Conservation (phyloP, 208 protist genomes). For the Eutreptiella sp. region DNA sequence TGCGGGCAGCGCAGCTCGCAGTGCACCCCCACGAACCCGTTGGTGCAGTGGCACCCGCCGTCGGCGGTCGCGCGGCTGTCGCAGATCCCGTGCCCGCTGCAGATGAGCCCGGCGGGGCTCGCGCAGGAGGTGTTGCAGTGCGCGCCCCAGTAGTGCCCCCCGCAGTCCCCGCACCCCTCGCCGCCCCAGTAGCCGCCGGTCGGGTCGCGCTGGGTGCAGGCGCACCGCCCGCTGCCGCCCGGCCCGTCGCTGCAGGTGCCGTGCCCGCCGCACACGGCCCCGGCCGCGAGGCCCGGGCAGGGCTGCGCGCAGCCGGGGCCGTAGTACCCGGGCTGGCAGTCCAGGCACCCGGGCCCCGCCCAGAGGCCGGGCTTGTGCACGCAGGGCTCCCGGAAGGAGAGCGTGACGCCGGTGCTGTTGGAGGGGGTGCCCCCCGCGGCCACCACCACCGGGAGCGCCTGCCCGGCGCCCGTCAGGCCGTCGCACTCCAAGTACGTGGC, state of each 20-base stretch:
- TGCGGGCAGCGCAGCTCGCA: constrained; percentile 10
- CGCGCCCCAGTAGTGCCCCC: neutral
- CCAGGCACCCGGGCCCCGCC: neutral
- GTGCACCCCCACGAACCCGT: constrained; percentile 14
- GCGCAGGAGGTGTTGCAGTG: constrained; percentile 12
- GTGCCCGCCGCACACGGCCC: neutral
- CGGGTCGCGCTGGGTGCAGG: constrained; percentile 4
- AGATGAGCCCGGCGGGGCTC: neutral
- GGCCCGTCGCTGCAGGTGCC: constrained; percentile 11
- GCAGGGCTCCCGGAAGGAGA: no score
- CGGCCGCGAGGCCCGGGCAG: neutral
- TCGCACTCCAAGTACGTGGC: no score
- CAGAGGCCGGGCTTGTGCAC: constrained; percentile 16
- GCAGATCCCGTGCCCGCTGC: constrained; percentile 14
- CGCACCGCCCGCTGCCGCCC: constrained; percentile 1
- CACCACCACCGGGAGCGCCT: no score
- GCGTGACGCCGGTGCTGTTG: no score
- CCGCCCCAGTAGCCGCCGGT: neutral
- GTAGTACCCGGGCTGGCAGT: neutral
- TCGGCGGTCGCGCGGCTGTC: constrained; percentile 8
- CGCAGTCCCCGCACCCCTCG: neutral
- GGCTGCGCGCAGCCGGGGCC: neutral
- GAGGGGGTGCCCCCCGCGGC: no score
- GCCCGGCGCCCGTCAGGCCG: no score
- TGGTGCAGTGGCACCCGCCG: constrained; percentile 13